These are phyloP conservation scores for Bjerkandera adusta DNA, from an alignment of 1,284 basidiomycete species.

Conservation along the genomic window DNA sequence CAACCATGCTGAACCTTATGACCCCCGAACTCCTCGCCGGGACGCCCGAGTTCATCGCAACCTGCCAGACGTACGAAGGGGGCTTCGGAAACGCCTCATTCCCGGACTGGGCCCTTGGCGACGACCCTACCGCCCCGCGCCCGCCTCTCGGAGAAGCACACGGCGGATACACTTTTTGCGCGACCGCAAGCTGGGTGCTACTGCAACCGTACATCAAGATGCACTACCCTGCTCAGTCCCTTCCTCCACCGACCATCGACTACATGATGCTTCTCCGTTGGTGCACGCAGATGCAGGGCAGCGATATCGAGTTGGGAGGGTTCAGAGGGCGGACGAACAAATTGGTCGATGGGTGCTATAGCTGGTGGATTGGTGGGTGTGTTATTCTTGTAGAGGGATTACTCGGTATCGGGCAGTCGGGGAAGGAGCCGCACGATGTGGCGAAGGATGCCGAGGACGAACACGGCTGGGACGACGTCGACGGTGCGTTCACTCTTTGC, in stretches of 20 bases:
- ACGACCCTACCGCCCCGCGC: conserved; percentile 38
- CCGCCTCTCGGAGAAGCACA: conserved; percentile 91
- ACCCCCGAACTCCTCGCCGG: conserved; percentile 85
- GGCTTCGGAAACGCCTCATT: conserved; percentile 89
- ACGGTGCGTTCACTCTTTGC: conserved; percentile 43
- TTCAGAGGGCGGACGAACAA: conserved; percentile 96
- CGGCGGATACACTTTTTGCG: conserved; percentile 96
- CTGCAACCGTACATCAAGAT: conserved; percentile 53
- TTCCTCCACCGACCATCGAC: conserved; percentile 48
- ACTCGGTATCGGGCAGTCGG: conserved; percentile 25
- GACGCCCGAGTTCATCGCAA: conserved; percentile 62
- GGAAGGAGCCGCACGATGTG: conserved; percentile 14
- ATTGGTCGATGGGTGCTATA: conserved; percentile 97
- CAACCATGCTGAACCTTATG: conserved; percentile 74
- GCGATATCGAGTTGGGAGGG: conserved; percentile 83
- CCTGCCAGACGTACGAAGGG: conserved; percentile 98
- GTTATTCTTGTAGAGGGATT: conserved; percentile 79
- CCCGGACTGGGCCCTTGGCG: conserved; percentile 38
- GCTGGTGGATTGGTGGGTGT: conserved; percentile 97
- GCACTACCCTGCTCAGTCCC: conserved; percentile 12
- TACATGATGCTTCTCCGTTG: conserved; percentile 70
- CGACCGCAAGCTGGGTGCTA: conserved; percentile 82
- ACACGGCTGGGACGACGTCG: conserved; percentile 59
- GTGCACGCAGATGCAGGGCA: conserved; percentile 87
- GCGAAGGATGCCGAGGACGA: conserved; percentile 31